Conservation (phyloP, 1,139 yeast species). For the Sugiyamaella pinicola region DNA sequence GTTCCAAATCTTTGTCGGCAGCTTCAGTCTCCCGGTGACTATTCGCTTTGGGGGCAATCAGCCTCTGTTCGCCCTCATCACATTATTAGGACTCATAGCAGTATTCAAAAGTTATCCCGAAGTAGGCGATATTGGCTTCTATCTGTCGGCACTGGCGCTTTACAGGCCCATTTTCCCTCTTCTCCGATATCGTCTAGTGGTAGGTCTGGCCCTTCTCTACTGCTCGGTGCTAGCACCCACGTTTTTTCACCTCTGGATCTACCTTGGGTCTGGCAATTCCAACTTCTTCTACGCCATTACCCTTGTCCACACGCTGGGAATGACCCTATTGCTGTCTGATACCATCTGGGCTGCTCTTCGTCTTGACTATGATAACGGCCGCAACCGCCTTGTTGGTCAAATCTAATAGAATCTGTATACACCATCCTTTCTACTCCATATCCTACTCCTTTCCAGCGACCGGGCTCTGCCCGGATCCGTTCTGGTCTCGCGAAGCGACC, state of each 20-base stretch:
- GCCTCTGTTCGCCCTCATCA: conserved; percentile 67
- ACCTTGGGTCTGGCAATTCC: conserved; percentile 91
- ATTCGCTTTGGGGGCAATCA: conserved; percentile 53
- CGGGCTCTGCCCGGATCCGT: too few species aligned
- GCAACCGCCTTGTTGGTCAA: conserved; percentile 35
- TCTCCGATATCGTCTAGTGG: conserved; percentile 49
- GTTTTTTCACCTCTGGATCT: conserved; percentile 93
- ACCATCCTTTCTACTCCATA: too few species aligned
- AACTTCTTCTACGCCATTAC: conserved; percentile 95
- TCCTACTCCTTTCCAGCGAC: too few species aligned
- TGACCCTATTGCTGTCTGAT: conserved; percentile 71
- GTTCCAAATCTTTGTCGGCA: conserved; percentile 73
- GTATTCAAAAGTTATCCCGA: conserved; percentile 87
- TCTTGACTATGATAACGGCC: conserved; percentile 63
- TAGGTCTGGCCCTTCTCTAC: conserved; percentile 51
- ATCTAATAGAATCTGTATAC: conserved; percentile 22
- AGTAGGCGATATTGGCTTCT: conserved; percentile 78
- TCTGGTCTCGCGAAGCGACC: too few species aligned
- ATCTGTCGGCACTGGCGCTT: conserved; percentile 60
- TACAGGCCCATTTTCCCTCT: conserved; percentile 48
- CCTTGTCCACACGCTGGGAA: conserved; percentile 73
- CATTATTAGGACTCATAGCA: conserved; percentile 65
- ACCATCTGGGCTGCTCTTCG: conserved; percentile 80
- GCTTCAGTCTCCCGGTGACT: conserved; percentile 74
- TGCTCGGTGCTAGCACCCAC: conserved; percentile 73